Conservation (phyloP, 306 rosid genomes). For the Arachis hypogaea region DNA sequence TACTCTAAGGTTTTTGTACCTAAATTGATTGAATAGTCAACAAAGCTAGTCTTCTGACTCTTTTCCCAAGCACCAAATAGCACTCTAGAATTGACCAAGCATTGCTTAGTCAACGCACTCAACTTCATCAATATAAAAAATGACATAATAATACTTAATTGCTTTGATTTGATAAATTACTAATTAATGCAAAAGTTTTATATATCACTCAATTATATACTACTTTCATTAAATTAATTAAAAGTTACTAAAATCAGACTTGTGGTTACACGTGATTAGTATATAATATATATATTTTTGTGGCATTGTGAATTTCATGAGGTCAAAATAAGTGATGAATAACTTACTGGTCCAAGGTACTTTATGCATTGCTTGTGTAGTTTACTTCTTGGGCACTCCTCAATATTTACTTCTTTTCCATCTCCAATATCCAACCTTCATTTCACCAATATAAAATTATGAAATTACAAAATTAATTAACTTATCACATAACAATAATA, state of each 20-base stretch:
- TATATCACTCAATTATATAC: background rate
- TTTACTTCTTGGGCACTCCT: constrained; percentile 59
- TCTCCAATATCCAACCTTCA: constrained; percentile 95
- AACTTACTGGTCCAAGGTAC: constrained; percentile 84
- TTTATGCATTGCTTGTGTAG: constrained; percentile 71
- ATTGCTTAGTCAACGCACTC: background rate
- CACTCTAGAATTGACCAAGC: constrained; percentile 40
- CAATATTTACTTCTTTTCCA: constrained; percentile 71
- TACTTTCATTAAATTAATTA: background rate
- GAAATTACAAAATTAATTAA: constrained; percentile 1
- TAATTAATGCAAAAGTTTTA: too few species aligned
- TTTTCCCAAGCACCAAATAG: constrained; percentile 8
- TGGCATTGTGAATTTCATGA: background rate
- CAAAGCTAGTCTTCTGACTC: background rate
- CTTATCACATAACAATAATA: too few species aligned
- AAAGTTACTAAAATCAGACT: background rate
- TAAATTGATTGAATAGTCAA: constrained; percentile 30
- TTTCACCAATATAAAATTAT: constrained; percentile 22
- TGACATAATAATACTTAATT: background rate
- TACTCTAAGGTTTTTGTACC: constrained; percentile 26
- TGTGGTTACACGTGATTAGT: background rate
- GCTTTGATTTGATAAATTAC: background rate
- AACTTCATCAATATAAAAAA: background rate
- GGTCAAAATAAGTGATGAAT: background rate
- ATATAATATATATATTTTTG: background rate